These are phyloP conservation scores for Lipomyces chichibuensis DNA, from an alignment of 805 yeast genomes.

Conservation along the genomic window DNA sequence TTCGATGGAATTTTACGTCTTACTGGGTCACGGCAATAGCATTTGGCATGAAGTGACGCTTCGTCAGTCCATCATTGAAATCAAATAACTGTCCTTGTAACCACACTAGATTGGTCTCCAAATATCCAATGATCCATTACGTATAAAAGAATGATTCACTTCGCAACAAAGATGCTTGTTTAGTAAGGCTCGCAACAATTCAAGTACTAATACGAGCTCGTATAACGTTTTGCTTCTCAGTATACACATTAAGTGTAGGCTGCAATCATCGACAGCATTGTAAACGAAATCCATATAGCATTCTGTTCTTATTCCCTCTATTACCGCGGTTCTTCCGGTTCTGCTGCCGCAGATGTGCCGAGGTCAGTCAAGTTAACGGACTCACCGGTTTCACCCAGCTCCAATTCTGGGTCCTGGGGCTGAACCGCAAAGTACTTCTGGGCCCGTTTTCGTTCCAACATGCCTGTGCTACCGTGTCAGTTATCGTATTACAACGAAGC, in stretches of 20 bases:
- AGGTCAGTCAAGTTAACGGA: neutral
- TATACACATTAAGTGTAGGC: neutral
- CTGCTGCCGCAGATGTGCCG: neutral
- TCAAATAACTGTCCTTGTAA: neutral
- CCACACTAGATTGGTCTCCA: neutral
- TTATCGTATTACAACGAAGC: neutral
- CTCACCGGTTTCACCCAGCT: constrained; percentile 13
- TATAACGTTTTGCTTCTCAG: neutral
- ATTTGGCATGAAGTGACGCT: neutral
- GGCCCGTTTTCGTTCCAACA: constrained; percentile 39
- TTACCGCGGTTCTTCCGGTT: neutral
- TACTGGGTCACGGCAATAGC: neutral
- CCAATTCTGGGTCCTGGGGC: constrained; percentile 12
- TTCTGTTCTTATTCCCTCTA: neutral
- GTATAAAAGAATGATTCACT: neutral
- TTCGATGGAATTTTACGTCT: neutral
- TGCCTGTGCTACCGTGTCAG: constrained; percentile 24
- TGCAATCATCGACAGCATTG: neutral
- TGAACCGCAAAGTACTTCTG: constrained; percentile 30
- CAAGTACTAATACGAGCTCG: neutral
- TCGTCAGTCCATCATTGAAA: neutral
- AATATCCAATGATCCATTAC: neutral
- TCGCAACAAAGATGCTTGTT: neutral
- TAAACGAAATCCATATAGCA: neutral
- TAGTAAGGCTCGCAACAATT: neutral